A percentile compares a stretch with the other conserved stretches of the same genome.
Conservation (phyloP, 2,329 filamentous ascomycete genomes). For the Botrytis tulipae region DNA sequence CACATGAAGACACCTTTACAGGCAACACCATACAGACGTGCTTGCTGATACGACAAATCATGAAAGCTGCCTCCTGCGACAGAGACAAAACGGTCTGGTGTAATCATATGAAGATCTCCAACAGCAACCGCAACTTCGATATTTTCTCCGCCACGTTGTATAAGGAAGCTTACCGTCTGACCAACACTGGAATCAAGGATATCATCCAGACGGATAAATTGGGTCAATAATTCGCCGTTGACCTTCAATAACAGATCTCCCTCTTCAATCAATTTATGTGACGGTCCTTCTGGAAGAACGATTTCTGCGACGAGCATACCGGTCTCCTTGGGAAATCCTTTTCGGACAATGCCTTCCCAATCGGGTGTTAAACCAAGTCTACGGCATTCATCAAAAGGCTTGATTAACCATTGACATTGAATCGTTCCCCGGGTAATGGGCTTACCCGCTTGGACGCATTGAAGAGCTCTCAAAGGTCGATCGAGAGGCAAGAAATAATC, state of each 20-base stretch:
- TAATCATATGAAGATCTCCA: conserved; percentile 89
- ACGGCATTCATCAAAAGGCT: conserved; percentile 95
- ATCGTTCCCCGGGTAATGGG: conserved; percentile 90
- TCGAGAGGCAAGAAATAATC: conserved; percentile 97
- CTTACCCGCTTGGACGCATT: conserved; percentile 75
- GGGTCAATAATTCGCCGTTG: conserved; percentile 87
- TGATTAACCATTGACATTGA: conserved; percentile 94
- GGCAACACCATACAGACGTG: conserved; percentile 90
- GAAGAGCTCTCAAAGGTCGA: conserved; percentile 79
- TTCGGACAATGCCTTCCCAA: conserved; percentile 82
- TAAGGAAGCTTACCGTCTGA: conserved; percentile 70
- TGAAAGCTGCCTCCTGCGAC: conserved; percentile 95
- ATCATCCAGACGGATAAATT: conserved; percentile 88
- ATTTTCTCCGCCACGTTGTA: conserved; percentile 87
- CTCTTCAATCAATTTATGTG: conserved; percentile 82
- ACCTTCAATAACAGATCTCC: conserved; percentile 92
- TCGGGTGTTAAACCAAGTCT: conserved; percentile 79
- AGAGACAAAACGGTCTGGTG: conserved; percentile 91
- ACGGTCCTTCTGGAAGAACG: conserved; percentile 85
- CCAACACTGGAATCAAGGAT: conserved; percentile 88
- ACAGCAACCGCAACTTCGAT: conserved; percentile 77
- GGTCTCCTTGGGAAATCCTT: conserved; percentile 85
- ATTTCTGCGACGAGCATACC: conserved; percentile 98
- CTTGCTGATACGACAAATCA: conserved; percentile 94
- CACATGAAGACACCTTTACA: conserved; percentile 92